A percentile compares a stretch with the other conserved stretches of the same genome.
phyloP scores from a whole-genome alignment of 441 rosid genomes.

The Oxalis stricta region DNA sequence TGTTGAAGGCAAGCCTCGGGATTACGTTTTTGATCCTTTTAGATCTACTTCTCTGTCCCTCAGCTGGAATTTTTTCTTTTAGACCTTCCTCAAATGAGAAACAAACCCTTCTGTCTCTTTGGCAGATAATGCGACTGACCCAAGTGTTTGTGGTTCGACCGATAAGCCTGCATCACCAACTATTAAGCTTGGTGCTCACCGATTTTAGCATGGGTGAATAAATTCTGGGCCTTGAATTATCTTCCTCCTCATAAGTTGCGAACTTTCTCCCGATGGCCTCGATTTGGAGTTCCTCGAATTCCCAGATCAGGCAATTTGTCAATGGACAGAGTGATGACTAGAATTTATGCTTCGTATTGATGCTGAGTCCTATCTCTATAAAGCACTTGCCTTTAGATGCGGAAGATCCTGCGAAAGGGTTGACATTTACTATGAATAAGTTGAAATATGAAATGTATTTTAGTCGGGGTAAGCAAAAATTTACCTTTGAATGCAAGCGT shows the following conservation, averaged over 20 bases:
- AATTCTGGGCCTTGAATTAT: slow-evolving; percentile 77
- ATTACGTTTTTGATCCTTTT: slow-evolving; percentile 83
- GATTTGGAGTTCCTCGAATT: slow-evolving; percentile 80
- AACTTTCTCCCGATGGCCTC: slow-evolving; percentile 82
- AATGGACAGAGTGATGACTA: slow-evolving; percentile 84
- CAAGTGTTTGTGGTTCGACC: slow-evolving; percentile 23
- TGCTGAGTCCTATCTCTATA: slow-evolving; percentile 56
- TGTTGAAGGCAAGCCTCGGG: slow-evolving; percentile 70
- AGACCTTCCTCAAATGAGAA: slow-evolving; percentile 41
- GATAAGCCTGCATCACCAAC: slow-evolving; percentile 42
- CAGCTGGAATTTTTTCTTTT: slow-evolving; percentile 73
- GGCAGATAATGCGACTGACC: slow-evolving; percentile 21
- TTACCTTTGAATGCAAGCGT: slow-evolving; percentile 79
- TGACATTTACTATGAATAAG: slow-evolving; percentile 69
- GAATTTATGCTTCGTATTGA: slow-evolving; percentile 94
- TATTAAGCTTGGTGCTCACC: slow-evolving; percentile 85
- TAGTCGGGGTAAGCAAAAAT: slow-evolving; percentile 87
- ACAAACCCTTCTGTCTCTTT: slow-evolving; percentile 24
- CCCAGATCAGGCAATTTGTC: slow-evolving; percentile 86
- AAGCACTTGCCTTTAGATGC: slow-evolving; percentile 71
- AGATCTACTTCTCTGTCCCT: slow-evolving; percentile 93
- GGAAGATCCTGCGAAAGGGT: slow-evolving; percentile 93
- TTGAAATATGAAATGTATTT: slow-evolving; percentile 69
- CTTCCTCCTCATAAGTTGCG: slow-evolving; percentile 95
- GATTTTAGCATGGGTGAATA: slow-evolving; percentile 86